A percentile compares a stretch with the other conserved stretches of the same genome.
These are phyloP conservation scores for Lophiostoma macrostomum DNA, from an alignment of 495 filamentous ascomycete species.

Conservation along the genomic window DNA sequence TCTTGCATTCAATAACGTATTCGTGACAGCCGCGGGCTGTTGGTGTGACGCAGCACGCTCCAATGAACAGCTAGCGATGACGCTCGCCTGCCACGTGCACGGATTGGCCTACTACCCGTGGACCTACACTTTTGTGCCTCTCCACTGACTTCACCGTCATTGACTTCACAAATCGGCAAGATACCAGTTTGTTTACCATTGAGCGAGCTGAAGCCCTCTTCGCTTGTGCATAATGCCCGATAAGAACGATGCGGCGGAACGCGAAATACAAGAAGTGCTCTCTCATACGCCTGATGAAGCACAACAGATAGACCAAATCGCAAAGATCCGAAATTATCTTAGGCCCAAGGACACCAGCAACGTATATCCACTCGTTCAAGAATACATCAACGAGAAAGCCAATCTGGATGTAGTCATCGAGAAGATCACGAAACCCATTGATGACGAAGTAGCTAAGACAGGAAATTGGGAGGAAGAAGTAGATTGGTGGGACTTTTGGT, in stretches of 20 bases:
- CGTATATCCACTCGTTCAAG: conserved; percentile 3
- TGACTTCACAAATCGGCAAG: no score
- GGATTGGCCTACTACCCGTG: no score
- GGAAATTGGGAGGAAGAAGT: not conserved
- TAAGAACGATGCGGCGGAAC: not conserved
- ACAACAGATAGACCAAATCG: conserved; percentile 20
- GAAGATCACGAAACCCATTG: not conserved
- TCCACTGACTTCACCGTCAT: no score
- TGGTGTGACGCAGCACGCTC: no score
- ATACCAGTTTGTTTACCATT: no score
- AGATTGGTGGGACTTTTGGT: not conserved
- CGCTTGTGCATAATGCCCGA: not conserved
- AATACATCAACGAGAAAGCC: conserved; percentile 1
- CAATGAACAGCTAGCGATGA: no score
- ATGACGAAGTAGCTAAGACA: not conserved
- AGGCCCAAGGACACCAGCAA: not conserved
- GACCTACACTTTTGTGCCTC: no score
- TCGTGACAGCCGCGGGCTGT: no score
- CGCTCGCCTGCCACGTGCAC: no score
- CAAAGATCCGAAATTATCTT: conserved; percentile 14
- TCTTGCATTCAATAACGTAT: no score
- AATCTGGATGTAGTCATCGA: not conserved
- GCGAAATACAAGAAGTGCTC: conserved; percentile 6
- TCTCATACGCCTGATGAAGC: conserved; percentile 9
- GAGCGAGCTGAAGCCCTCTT: not conserved